Conservation (phyloP, 2,329 filamentous ascomycete genomes). For the Arthrobotrys musiformis region DNA sequence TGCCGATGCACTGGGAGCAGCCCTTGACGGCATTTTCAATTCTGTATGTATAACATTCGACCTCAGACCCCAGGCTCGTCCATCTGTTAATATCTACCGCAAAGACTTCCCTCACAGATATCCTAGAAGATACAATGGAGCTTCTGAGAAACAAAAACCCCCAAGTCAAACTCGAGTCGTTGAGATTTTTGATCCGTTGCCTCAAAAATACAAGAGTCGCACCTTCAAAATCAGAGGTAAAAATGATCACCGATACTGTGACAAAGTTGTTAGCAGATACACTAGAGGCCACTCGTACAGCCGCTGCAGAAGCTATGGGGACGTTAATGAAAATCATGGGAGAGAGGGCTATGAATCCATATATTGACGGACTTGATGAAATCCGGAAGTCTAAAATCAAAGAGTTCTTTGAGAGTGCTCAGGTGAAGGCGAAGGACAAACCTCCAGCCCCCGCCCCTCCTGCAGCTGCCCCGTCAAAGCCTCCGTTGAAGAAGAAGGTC, state of each 20-base stretch:
- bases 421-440: slow-evolving; percentile 90
- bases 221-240: slow-evolving; percentile 84
- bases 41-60: slow-evolving; percentile 61
- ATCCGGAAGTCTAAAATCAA: slow-evolving; percentile 96
- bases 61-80: neutral
- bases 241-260: slow-evolving; percentile 83
- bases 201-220: slow-evolving; percentile 84
- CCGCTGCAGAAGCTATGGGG: slow-evolving; percentile 89
- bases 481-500: slow-evolving; percentile 65
- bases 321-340: slow-evolving; percentile 99
- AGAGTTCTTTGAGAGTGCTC: slow-evolving; percentile 83
- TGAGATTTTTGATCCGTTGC: slow-evolving; percentile 91
- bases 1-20: slow-evolving; percentile 84
- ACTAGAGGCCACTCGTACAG: slow-evolving; percentile 83
- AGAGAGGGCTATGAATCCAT: slow-evolving; percentile 91
- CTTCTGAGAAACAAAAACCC: slow-evolving; percentile 95
- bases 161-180: slow-evolving; percentile 93
- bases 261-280: slow-evolving; percentile 93
- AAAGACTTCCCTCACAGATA: slow-evolving; percentile 79
- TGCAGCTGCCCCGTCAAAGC: slow-evolving; percentile 63
- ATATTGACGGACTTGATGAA: slow-evolving; percentile 91
- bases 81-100: slow-evolving; percentile 65
- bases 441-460: slow-evolving; percentile 71
- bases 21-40: slow-evolving; percentile 77
- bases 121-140: slow-evolving; percentile 87